These are phyloP conservation scores for Talaromyces sp. DNA, from an alignment of 2,329 filamentous ascomycete species.

Conservation along the genomic window DNA sequence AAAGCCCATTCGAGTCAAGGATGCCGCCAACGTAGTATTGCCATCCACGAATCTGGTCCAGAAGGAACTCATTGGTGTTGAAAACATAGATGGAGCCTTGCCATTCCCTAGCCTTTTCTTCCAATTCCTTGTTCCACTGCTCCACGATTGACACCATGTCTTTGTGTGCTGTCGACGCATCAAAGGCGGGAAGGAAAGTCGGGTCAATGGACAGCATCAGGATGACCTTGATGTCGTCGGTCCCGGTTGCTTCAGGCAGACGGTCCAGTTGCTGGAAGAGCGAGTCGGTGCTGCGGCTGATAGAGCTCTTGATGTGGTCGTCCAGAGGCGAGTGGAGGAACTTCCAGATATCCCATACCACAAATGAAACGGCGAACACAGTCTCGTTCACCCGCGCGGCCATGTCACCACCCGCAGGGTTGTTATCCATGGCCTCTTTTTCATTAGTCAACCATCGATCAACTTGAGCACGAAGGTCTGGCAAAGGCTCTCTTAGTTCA, in stretches of 20 bases:
- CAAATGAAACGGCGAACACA: slow-evolving; percentile 33
- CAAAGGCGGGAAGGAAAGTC: slow-evolving; percentile 35
- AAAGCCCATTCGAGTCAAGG: slow-evolving; percentile 29
- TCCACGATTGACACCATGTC: slow-evolving; percentile 26
- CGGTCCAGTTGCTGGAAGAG: slow-evolving; percentile 29
- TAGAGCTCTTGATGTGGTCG: slow-evolving; percentile 18
- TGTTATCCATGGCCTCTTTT: slow-evolving; percentile 15
- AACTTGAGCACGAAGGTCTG: slow-evolving; percentile 34
- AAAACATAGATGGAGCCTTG: slow-evolving; percentile 31
- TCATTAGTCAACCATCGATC: slow-evolving; percentile 31
- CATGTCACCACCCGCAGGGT: slow-evolving; percentile 19
- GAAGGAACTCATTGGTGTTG: slow-evolving; percentile 34
- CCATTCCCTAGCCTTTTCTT: slow-evolving; percentile 26
- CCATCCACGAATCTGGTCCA: slow-evolving; percentile 34
- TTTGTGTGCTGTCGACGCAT: slow-evolving; percentile 22
- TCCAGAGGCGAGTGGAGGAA: slow-evolving; percentile 23
- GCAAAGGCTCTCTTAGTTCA: slow-evolving; percentile 22
- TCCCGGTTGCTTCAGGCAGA: slow-evolving; percentile 24
- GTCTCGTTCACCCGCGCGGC: slow-evolving; percentile 24
- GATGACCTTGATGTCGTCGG: slow-evolving; percentile 30
- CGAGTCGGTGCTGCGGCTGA: slow-evolving; percentile 26
- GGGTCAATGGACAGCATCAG: slow-evolving; percentile 34
- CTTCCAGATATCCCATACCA: slow-evolving; percentile 37
- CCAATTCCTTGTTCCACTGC: slow-evolving; percentile 31
- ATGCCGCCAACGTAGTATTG: slow-evolving; percentile 32